phyloP scores from a whole-genome alignment of 1,284 basidiomycete species.

The Papiliotrema terrestris region DNA sequence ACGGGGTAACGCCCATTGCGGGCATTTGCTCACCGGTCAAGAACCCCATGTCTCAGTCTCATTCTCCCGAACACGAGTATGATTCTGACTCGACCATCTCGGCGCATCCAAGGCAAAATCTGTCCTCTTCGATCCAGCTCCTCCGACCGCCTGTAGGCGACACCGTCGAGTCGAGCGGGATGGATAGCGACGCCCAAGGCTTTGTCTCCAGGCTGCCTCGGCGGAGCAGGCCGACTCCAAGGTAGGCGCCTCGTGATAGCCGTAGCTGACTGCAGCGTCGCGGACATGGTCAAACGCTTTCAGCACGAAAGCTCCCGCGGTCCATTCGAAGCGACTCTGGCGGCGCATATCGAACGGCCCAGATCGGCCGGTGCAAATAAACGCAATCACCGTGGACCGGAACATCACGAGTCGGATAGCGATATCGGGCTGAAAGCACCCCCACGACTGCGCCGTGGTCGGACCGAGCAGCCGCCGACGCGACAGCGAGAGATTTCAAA shows the following conservation, averaged over 20 bases:
- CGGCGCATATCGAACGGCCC: conserved; percentile 18
- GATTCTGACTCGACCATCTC: conserved; percentile 90
- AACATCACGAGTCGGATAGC: conserved; percentile 42
- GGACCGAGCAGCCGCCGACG: conserved; percentile 35
- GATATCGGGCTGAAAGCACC: conserved; percentile 35
- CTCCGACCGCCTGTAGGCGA: not conserved
- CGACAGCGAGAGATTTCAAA: conserved; percentile 23
- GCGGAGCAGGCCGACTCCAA: conserved; percentile 48
- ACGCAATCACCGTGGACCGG: conserved; percentile 10
- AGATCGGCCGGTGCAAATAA: conserved; percentile 20
- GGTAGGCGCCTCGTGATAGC: conserved; percentile 15
- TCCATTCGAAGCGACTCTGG: not conserved
- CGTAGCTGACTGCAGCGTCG: conserved; percentile 57
- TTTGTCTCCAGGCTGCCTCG: conserved; percentile 67
- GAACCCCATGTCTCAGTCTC: conserved; percentile 14
- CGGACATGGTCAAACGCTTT: conserved; percentile 79
- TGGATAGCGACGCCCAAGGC: conserved; percentile 40
- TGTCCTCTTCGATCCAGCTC: not conserved
- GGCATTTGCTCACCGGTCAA: conserved; percentile 8
- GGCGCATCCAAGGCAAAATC: conserved; percentile 47
- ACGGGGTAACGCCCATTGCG: conserved; percentile 23
- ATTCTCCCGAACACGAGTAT: conserved; percentile 50
- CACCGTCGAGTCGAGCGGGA: conserved; percentile 37
- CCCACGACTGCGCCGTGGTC: conserved; percentile 35
- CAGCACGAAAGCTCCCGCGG: conserved; percentile 17